Evolutionary conservation across 805 yeast species (phyloP), one percentile per base, ranked within the genome.

Genomic region (Cyberlindnera euphorbiiphila): DNA sequence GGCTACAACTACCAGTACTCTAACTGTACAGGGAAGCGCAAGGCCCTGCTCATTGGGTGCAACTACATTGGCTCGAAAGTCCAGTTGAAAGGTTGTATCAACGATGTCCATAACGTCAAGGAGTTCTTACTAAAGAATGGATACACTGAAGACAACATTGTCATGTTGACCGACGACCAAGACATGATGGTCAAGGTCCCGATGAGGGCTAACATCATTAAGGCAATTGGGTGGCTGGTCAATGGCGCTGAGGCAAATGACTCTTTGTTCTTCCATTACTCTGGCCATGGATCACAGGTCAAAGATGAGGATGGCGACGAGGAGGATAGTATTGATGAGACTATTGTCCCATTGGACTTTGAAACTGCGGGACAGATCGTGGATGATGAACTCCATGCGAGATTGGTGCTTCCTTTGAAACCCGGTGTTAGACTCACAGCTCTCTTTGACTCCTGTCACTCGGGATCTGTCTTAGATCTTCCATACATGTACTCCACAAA

Each of bases 221-320:
- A 79, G 29, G 95, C 88, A 3, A 82, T 84, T 84, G 78, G 72
- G 39, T 85, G 95, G 95, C 69, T 85, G 16, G 89, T 81, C 15
- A 65, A 65, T 15, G 82, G 69, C 44, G 93, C 94, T 0, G 66
- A 64, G 47, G 81, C 93, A 12, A 84, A 85, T 49, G 95, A 85
- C 61, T 74, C 87, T 8, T 60, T 85, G 34, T 79, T 86, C 50
- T 76, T 86, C 69, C 95, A 86, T 57, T 85, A 81, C 56, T 82
- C 93, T 0, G 93, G 95, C 7, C 95, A 86, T 55, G 95, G 95
- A 21, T 87, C 93, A 2, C 83, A 78, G 53, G 74, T 78, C 5
- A 61, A 66, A 32, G 95, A 85, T 57, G 54, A 63, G 23, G 76
- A 78, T 51, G 87, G 87, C 17, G 93, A 83, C 53, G 91, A 83